phyloP scores from a whole-genome alignment of 176 grass and related monocot species.

The Rhipidocladum racemiflorum region DNA sequence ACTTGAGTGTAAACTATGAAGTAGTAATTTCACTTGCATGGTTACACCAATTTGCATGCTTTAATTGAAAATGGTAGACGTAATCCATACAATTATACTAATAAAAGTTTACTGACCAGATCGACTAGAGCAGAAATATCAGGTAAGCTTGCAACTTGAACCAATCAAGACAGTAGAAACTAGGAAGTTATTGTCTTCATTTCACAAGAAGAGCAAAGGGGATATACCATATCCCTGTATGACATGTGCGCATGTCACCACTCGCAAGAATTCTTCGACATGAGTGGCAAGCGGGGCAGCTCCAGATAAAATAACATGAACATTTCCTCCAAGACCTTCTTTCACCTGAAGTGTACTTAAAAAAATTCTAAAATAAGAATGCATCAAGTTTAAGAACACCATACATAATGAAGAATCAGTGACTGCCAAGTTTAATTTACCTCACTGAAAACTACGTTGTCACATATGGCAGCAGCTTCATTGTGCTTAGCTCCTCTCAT shows the following conservation, averaged over 20 bases:
- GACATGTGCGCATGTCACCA: constrained; percentile 85
- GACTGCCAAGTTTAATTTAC: constrained; percentile 36
- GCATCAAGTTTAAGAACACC: neutral
- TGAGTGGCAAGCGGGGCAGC: constrained; percentile 81
- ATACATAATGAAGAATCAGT: constrained; percentile 13
- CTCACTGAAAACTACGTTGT: constrained; percentile 93
- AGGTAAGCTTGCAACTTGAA: constrained; percentile 10
- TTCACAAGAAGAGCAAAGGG: neutral
- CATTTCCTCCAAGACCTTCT: constrained; percentile 85
- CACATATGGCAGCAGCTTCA: constrained; percentile 72
- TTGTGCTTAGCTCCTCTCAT: constrained; percentile 75
- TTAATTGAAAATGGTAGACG: neutral
- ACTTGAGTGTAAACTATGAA: neutral
- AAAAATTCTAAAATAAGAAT: constrained; percentile 29
- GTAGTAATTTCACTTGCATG: neutral
- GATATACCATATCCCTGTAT: constrained; percentile 88
- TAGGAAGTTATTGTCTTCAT: neutral
- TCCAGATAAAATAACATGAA: constrained; percentile 87
- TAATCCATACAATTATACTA: neutral
- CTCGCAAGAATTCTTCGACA: constrained; percentile 84
- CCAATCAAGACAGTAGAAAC: neutral
- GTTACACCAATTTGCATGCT: neutral
- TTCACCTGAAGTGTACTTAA: constrained; percentile 53
- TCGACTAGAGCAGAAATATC: neutral
- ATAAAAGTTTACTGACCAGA: constrained; percentile 8